Conservation (phyloP, 257 asterid genomes). For the Coffea eugenioides region DNA sequence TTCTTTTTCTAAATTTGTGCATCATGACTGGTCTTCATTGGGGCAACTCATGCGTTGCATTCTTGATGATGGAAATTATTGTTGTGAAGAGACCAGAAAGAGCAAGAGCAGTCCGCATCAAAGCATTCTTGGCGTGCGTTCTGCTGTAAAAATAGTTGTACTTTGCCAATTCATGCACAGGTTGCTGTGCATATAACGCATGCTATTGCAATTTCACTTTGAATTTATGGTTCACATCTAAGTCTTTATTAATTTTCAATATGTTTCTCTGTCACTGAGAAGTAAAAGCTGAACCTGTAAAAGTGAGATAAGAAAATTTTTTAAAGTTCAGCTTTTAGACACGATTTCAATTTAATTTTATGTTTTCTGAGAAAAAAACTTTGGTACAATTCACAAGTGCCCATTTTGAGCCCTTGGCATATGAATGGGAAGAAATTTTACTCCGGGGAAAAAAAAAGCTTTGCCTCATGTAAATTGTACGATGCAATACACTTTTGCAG, state of each 20-base stretch:
- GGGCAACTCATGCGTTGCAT: not conserved
- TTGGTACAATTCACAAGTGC: too few relatives aligned
- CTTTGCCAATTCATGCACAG: not conserved
- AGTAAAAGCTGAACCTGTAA: not conserved
- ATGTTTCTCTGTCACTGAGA: not conserved
- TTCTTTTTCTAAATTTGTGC: not conserved
- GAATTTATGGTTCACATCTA: too few relatives aligned
- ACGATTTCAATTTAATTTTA: too few relatives aligned
- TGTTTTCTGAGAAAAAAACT: too few relatives aligned
- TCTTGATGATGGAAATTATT: not conserved
- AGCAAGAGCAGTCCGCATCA: not conserved
- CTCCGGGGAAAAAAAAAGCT: too few relatives aligned
- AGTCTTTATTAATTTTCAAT: too few relatives aligned
- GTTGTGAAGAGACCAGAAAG: not conserved
- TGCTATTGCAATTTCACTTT: not conserved
- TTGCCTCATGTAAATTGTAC: too few relatives aligned
- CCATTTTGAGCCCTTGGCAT: too few relatives aligned
- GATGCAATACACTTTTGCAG: too few relatives aligned
- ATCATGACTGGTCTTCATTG: not conserved
- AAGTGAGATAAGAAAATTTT: too few relatives aligned
- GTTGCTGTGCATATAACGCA: not conserved
- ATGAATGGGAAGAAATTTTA: too few relatives aligned
- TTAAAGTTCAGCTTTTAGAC: too few relatives aligned
- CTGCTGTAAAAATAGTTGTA: not conserved
- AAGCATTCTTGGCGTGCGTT: not conserved